Evolutionary conservation across 306 rosid species (phyloP).

Genomic region (Sechiopsis laciniata): DNA sequence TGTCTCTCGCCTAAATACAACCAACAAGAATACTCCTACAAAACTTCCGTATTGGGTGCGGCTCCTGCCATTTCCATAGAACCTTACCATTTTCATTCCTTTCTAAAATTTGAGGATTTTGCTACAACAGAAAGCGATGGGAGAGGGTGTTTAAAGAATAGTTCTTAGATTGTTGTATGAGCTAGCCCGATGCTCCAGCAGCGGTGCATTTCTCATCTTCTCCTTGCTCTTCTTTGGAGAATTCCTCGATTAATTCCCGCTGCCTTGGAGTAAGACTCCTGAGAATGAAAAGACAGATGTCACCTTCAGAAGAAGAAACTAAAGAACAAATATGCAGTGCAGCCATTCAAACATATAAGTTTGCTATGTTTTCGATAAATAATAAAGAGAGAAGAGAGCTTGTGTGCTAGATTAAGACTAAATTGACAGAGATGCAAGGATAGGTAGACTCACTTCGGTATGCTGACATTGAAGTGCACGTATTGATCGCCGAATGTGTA

Average conservation of each 20-base stretch:
- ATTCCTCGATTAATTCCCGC: constrained; percentile 74
- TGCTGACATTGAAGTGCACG: constrained; percentile 81
- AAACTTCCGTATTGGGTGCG: constrained; percentile 35
- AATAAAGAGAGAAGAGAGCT: background rate
- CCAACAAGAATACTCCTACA: constrained; percentile 41
- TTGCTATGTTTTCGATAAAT: background rate
- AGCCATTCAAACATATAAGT: background rate
- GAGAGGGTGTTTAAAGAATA: background rate
- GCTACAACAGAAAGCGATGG: constrained; percentile 11
- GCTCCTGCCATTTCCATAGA: background rate
- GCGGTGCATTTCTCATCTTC: constrained; percentile 39
- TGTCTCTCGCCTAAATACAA: constrained; percentile 14
- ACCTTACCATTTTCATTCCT: background rate
- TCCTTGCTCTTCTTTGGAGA: constrained; percentile 68
- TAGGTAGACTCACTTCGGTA: constrained; percentile 46
- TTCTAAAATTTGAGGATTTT: background rate
- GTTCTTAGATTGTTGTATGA: background rate
- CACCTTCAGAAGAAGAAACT: background rate
- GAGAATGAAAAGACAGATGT: constrained; percentile 1
- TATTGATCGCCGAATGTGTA: constrained; percentile 73
- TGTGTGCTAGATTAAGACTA: background rate
- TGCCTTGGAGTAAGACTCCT: constrained; percentile 75
- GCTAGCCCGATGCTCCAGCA: constrained; percentile 33
- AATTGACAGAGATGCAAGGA: background rate
- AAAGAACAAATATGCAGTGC: background rate